A percentile compares a stretch with the other conserved stretches of the same genome.
phyloP scores from a whole-genome alignment of 2,329 filamentous ascomycete genomes.

The Trichoderma asperellum region DNA sequence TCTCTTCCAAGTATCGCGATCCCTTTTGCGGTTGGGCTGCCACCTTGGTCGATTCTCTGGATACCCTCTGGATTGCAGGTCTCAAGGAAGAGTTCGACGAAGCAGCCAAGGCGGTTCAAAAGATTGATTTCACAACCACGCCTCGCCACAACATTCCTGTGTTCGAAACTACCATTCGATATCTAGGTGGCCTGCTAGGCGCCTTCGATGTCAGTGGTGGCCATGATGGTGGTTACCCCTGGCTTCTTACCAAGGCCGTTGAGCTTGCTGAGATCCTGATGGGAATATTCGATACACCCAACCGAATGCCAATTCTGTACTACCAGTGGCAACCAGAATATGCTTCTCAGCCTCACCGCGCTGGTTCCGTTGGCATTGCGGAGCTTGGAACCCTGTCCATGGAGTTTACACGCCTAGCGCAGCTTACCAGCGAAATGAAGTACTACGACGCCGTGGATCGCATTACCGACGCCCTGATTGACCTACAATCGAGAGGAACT shows the following conservation, averaged over 20 bases:
- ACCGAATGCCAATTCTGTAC: constrained; percentile 85
- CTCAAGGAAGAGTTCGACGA: constrained; percentile 78
- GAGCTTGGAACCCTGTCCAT: constrained; percentile 80
- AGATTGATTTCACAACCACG: constrained; percentile 83
- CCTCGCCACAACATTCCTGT: constrained; percentile 73
- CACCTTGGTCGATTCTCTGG: constrained; percentile 79
- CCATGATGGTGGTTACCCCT: constrained; percentile 57
- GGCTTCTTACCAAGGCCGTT: constrained; percentile 75
- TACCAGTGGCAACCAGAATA: constrained; percentile 75
- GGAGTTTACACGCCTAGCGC: constrained; percentile 87
- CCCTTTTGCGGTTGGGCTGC: constrained; percentile 93
- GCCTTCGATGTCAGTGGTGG: constrained; percentile 85
- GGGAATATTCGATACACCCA: constrained; percentile 86
- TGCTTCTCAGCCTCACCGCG: constrained; percentile 66
- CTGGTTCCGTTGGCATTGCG: constrained; percentile 62
- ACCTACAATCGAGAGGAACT: constrained; percentile 71
- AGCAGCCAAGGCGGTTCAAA: constrained; percentile 68
- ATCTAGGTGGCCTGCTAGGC: constrained; percentile 81
- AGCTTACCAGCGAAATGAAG: constrained; percentile 77
- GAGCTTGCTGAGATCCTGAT: constrained; percentile 81
- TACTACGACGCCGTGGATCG: constrained; percentile 91
- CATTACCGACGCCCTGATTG: constrained; percentile 78
- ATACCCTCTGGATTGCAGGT: constrained; percentile 87
- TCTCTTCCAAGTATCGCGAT: constrained; percentile 69
- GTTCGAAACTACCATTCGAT: constrained; percentile 91